Evolutionary conservation across 2,329 filamentous ascomycete genomes (phyloP).

Genomic region (Zymoseptoria tritici): DNA sequence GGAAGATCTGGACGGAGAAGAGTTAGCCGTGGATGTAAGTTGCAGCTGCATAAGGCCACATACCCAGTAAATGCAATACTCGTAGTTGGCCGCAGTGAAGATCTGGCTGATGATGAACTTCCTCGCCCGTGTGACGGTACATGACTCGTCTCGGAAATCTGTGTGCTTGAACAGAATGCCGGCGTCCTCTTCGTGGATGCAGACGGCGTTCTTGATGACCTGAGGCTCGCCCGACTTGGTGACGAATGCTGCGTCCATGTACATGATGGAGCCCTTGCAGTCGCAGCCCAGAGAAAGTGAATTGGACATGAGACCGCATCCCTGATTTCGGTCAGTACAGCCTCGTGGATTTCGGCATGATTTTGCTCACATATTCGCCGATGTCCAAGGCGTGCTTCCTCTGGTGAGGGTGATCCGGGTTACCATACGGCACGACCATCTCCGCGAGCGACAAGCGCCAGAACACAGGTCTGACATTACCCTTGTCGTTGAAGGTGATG

Average conservation of each 20-base stretch:
- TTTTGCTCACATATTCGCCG: conserved; percentile 53
- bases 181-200: conserved; percentile 88
- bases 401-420: conserved; percentile 72
- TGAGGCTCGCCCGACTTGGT: conserved; percentile 63
- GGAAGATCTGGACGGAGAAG: conserved; percentile 51
- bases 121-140: conserved; percentile 75
- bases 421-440: conserved; percentile 89
- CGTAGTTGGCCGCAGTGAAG: conserved; percentile 94
- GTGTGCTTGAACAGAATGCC: conserved; percentile 84
- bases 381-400: conserved; percentile 73
- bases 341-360: neutral
- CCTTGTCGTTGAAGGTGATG: conserved; percentile 80
- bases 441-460: conserved; percentile 84
- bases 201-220: conserved; percentile 88
- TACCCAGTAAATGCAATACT: conserved; percentile 73
- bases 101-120: conserved; percentile 85
- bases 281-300: conserved; percentile 69
- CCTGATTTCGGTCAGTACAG: conserved; percentile 35
- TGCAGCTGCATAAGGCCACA: too few species aligned
- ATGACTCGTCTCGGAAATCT: conserved; percentile 84
- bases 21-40: neutral
- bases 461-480: conserved; percentile 68
- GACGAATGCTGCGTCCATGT: conserved; percentile 81
- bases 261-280: conserved; percentile 86
- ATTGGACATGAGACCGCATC: conserved; percentile 78